phyloP scores from a whole-genome alignment of 148 eudicot genomes.

The Cornus suecica region DNA sequence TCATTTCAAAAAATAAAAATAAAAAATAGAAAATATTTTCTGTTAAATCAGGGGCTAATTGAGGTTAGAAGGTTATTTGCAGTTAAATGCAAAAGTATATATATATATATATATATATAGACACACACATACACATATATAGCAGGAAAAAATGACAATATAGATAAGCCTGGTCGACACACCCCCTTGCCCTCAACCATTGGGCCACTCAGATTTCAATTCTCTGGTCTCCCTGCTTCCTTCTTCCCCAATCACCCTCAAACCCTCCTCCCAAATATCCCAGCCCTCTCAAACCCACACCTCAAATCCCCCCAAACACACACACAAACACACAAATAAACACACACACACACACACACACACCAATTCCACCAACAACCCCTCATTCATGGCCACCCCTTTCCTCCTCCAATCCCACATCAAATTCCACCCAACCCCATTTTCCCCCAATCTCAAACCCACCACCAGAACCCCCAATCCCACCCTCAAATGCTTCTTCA shows the following conservation, averaged over 20 bases:
- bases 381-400: constrained; percentile 46
- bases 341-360: not conserved
- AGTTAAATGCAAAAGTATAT: no score
- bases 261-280: constrained; percentile 3
- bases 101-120: no score
- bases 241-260: not conserved
- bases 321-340: not conserved
- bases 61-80: no score
- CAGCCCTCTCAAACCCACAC: not conserved
- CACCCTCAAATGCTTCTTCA: constrained; percentile 13
- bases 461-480: constrained; percentile 1
- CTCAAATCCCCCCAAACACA: not conserved
- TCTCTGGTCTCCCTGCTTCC: not conserved
- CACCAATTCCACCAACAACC: not conserved
- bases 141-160: no score
- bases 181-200: not conserved
- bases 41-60: no score
- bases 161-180: no score
- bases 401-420: constrained; percentile 39
- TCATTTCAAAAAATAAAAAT: no score
- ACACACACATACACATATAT: no score
- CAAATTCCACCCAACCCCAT: constrained; percentile 33
- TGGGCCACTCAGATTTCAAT: constrained; percentile 1
- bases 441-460: constrained; percentile 18
- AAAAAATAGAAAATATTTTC: no score